Percentiles rank a stretch among this genome's conserved stretches.
phyloP scores from a whole-genome alignment of 805 yeast species.

The Candida pseudoglaebosa region DNA sequence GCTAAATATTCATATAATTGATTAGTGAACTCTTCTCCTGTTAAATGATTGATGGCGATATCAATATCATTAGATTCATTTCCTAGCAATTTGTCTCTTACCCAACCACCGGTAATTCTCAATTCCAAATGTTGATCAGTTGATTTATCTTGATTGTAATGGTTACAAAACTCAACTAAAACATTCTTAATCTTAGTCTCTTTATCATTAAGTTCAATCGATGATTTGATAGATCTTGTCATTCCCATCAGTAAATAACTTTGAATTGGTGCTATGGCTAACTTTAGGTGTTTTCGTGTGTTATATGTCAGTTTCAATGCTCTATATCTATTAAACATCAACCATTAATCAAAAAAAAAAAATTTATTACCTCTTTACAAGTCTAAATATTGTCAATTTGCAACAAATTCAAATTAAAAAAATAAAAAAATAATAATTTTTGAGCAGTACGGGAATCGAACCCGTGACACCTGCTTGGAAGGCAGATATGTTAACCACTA shows the following conservation, averaged over 20 bases:
- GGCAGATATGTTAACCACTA: conserved; percentile 91
- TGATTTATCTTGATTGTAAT: conserved; percentile 25
- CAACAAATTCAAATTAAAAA: neutral
- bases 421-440: conserved; percentile 30
- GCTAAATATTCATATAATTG: conserved; percentile 50
- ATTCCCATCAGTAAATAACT: conserved; percentile 6
- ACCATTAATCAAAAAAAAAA: conserved; percentile 1
- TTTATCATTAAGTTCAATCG: conserved; percentile 34
- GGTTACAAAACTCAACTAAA: conserved; percentile 37
- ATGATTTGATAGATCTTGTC: conserved; percentile 15
- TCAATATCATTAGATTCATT: conserved; percentile 82
- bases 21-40: conserved; percentile 84
- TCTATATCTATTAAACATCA: conserved; percentile 1
- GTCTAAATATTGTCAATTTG: neutral
- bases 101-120: conserved; percentile 98
- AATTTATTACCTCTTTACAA: neutral
- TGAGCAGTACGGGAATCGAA: conserved; percentile 91
- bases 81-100: conserved; percentile 86
- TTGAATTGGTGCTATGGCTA: neutral
- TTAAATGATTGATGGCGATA: conserved; percentile 77
- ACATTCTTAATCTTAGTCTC: conserved; percentile 40
- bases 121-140: conserved; percentile 39
- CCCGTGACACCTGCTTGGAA: conserved; percentile 94
- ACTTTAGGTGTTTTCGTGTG: neutral
- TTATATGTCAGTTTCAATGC: neutral